phyloP scores from a whole-genome alignment of 129 eudicot species.

The Mikania micrantha region DNA sequence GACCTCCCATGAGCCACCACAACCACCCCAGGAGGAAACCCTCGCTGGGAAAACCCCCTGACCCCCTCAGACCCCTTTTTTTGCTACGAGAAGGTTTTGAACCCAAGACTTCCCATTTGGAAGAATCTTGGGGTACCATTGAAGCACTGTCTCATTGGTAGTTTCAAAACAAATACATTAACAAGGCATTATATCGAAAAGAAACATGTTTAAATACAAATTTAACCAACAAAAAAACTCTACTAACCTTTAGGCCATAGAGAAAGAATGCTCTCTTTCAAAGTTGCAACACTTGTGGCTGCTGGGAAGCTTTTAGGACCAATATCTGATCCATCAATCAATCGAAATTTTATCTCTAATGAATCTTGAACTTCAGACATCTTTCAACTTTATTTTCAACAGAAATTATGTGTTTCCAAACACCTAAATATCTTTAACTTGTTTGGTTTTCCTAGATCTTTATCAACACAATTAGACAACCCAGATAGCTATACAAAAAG shows the following conservation, averaged over 20 bases:
- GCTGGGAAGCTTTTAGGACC: slow-evolving; percentile 80
- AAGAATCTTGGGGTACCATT: too few species aligned
- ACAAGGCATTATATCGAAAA: not conserved
- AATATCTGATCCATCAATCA: slow-evolving; percentile 81
- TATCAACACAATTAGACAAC: slow-evolving; percentile 20
- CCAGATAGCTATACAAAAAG: slow-evolving; percentile 21
- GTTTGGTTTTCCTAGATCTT: slow-evolving; percentile 11
- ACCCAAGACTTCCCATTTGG: too few species aligned
- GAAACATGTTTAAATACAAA: not conserved
- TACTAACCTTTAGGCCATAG: slow-evolving; percentile 89
- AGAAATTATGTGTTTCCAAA: slow-evolving; percentile 18
- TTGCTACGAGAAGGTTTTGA: too few species aligned
- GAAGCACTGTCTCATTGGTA: too few species aligned
- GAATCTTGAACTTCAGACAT: slow-evolving; percentile 79
- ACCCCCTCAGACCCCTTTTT: too few species aligned
- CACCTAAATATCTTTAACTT: slow-evolving; percentile 20
- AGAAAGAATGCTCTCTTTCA: slow-evolving; percentile 78
- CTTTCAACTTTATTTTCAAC: slow-evolving; percentile 21
- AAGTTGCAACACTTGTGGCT: slow-evolving; percentile 62
- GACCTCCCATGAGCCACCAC: too few species aligned
- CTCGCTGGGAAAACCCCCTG: too few species aligned
- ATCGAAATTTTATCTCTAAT: slow-evolving; percentile 70
- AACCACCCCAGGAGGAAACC: too few species aligned
- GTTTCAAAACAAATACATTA: not conserved
- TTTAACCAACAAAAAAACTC: not conserved